Evolutionary conservation across 2,329 filamentous ascomycete genomes (phyloP).

Genomic region (Byssothecium circinans): DNA sequence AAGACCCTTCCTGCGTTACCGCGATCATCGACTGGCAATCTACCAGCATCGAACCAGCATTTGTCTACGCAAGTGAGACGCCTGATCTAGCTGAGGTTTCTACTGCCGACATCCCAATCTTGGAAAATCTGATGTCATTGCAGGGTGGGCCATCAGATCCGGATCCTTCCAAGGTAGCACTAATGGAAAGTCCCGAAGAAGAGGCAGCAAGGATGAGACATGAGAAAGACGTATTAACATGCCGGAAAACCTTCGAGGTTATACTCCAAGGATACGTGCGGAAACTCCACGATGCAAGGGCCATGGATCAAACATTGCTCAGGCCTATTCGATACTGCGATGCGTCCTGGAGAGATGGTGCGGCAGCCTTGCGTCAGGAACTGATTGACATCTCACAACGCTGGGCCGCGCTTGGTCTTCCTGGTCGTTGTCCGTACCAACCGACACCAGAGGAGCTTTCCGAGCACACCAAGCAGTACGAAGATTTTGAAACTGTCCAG

Average conservation of each 20-base stretch:
- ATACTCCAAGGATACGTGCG: neutral
- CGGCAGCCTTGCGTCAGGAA: neutral
- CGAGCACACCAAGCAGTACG: constrained; percentile 1
- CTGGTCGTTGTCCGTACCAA: constrained; percentile 1
- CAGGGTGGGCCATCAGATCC: neutral
- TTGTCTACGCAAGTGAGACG: constrained; percentile 38
- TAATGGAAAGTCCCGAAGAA: neutral
- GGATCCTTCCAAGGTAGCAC: neutral
- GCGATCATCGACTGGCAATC: constrained; percentile 47
- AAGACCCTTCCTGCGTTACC: constrained; percentile 37
- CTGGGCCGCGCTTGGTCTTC: neutral
- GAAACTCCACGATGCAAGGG: neutral
- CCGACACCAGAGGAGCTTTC: neutral
- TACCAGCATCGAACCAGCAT: constrained; percentile 39
- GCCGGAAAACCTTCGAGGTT: neutral
- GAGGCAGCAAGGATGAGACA: constrained; percentile 2
- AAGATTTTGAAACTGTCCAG: constrained; percentile 2
- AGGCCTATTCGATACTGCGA: constrained; percentile 2
- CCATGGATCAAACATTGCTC: neutral
- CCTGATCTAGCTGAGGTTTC: constrained; percentile 37
- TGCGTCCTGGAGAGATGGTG: neutral
- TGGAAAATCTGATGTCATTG: constrained; percentile 3
- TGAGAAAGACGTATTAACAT: constrained; percentile 1
- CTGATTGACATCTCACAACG: constrained; percentile 3
- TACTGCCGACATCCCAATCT: neutral